Conservation (phyloP, 768 basidiomycete genomes). For the Suillus sp. region DNA sequence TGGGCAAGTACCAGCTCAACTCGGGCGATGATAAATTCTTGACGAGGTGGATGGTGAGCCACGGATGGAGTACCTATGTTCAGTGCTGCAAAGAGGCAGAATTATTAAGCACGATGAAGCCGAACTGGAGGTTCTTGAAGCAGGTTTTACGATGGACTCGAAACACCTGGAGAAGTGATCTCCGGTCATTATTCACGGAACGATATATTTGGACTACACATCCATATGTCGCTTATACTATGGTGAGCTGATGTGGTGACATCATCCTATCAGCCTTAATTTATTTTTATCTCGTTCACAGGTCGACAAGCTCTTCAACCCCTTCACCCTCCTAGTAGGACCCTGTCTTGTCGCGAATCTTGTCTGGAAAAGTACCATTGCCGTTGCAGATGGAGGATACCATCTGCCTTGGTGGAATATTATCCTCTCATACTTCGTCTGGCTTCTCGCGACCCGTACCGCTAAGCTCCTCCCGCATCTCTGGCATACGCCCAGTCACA, state of each 20-base stretch:
- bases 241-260: constrained; percentile 50
- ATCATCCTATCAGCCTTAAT: background rate
- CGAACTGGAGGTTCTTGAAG: constrained; percentile 94
- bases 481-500: constrained; percentile 73
- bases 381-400: constrained; percentile 68
- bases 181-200: constrained; percentile 88
- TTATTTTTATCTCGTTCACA: constrained; percentile 25
- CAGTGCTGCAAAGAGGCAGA: constrained; percentile 86
- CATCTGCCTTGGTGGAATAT: constrained; percentile 87
- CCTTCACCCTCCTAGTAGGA: constrained; percentile 83
- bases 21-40: constrained; percentile 94
- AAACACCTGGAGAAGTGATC: constrained; percentile 92
- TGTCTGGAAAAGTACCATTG: constrained; percentile 77
- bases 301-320: constrained; percentile 87
- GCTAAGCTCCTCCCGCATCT: constrained; percentile 82
- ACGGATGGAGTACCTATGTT: constrained; percentile 95
- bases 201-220: constrained; percentile 85
- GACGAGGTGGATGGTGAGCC: constrained; percentile 95
- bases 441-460: constrained; percentile 71
- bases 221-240: constrained; percentile 76
- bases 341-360: constrained; percentile 77
- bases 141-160: constrained; percentile 93
- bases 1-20: constrained; percentile 93
- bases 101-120: constrained; percentile 91
- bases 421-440: constrained; percentile 63